Base-by-base conservation (phyloP, 768 basidiomycete species). In the Leccinum uliginosum region DNA sequence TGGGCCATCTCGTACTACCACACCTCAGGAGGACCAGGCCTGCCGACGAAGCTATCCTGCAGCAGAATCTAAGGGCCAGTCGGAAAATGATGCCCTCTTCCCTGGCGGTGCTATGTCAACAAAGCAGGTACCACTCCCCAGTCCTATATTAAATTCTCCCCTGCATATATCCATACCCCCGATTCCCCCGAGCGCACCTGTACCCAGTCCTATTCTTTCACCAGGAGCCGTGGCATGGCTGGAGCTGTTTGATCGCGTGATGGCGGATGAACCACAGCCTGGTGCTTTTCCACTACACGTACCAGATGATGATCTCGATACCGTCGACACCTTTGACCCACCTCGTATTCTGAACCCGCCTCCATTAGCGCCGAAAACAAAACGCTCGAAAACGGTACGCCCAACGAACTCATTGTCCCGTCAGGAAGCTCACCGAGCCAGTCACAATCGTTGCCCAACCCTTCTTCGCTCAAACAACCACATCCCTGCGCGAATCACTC, bases 171-270 rank as follows among this genome's bases (percentile, higher is more conserved):
- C 57, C 17, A 57, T 55, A 32, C 59, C 66, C 8, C 32, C 15
- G 11, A 24, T 44, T 6, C 1, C 17, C 8, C 47, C 27, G 51
- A 48, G n/a, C 21, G n/a, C n/a, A n/a, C n/a, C n/a, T n/a, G n/a
- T n/a, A n/a, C n/a, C n/a, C 17, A 61, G 35, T 15, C 62, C 64
- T 10, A 44, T 50, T 15, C 63, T 73, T 19, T 73, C 70, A 32
- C 70, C 70, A 8, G 59, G 70, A 27, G 55, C 71, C 6, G 50
- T 14, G 35, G 64, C 64, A 15, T 66, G 70, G 44, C 66, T 73
- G 1, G 55, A 71, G 7, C 38, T 71, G 11, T 71, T 71, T 44
- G 70, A 71, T 51, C 61, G n/a, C n/a, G n/a, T n/a, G 66, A 62
- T 65, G 59, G 50, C 1, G 10, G 58, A 59, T n/a, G 5, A 14